These are phyloP conservation scores for Debaryomyces psychrophilus DNA, from an alignment of 1,139 yeast genomes.

Conservation along the genomic window DNA sequence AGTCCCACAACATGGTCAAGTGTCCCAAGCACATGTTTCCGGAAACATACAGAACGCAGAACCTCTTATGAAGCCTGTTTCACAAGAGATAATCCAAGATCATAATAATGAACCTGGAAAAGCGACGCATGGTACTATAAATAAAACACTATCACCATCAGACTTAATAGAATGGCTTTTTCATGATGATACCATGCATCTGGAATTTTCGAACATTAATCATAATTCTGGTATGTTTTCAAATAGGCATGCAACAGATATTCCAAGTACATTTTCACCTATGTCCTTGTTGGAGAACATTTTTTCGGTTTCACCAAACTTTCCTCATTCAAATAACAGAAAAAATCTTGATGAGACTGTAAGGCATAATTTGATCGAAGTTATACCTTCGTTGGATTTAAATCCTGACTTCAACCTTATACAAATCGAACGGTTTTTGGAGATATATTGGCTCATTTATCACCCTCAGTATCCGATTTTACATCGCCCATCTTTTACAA, in stretches of 20 bases:
- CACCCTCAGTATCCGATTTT: constrained; percentile 64
- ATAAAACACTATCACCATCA: constrained; percentile 27
- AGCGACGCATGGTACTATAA: not conserved
- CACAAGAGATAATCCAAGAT: not conserved
- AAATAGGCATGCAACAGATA: constrained; percentile 17
- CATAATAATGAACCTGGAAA: not conserved
- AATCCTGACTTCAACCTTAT: constrained; percentile 30
- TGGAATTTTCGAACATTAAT: constrained; percentile 6
- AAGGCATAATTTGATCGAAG: constrained; percentile 29
- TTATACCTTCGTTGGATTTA: constrained; percentile 37
- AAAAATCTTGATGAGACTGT: constrained; percentile 29
- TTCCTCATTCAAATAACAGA: constrained; percentile 32
- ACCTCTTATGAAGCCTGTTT: not conserved
- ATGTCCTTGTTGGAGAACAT: constrained; percentile 33
- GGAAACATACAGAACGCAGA: not conserved
- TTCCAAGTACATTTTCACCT: constrained; percentile 26
- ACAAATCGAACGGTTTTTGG: constrained; percentile 31
- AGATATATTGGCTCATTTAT: constrained; percentile 55
- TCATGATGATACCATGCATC: constrained; percentile 24
- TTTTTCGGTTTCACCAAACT: constrained; percentile 34
- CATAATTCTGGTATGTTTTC: constrained; percentile 11
- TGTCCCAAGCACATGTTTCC: not conserved
- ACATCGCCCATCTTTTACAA: constrained; percentile 62
- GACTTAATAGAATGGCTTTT: constrained; percentile 36
- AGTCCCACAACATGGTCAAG: not conserved